phyloP scores from a whole-genome alignment of 1,139 yeast genomes.

The Magnusiomyces suaveolens region DNA sequence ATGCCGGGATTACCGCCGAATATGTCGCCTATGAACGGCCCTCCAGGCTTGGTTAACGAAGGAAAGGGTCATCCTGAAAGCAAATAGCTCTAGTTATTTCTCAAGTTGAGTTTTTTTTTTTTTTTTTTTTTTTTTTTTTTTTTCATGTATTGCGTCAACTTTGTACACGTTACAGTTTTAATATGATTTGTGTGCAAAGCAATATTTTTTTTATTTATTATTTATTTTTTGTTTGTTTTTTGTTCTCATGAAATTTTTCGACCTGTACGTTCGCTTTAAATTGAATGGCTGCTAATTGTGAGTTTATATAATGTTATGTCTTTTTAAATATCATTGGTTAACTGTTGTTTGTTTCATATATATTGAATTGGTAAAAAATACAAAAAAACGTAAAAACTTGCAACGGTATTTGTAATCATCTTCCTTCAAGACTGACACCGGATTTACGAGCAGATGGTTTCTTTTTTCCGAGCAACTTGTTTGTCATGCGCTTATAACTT shows the following conservation, averaged over 20 bases:
- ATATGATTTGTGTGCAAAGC: too few species aligned
- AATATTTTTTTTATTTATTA: too few species aligned
- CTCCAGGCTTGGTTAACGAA: background rate
- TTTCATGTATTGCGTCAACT: background rate
- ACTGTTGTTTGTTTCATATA: too few species aligned
- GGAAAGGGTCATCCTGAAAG: background rate
- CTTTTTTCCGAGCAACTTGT: slow-evolving; percentile 43
- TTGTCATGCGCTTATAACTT: slow-evolving; percentile 63
- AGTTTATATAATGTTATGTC: too few species aligned
- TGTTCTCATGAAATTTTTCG: background rate
- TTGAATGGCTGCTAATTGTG: too few species aligned
- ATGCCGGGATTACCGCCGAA: background rate
- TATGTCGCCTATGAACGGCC: background rate
- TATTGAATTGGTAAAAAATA: too few species aligned
- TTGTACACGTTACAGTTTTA: too few species aligned
- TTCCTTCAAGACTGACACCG: slow-evolving; percentile 75
- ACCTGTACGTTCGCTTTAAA: too few species aligned
- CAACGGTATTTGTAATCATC: background rate
- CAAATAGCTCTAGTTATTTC: background rate
- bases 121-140: background rate
- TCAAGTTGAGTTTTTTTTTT: background rate
- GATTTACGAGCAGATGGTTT: slow-evolving; percentile 44
- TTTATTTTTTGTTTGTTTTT: background rate
- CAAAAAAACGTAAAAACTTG: background rate
- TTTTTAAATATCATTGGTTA: too few species aligned